Evolutionary conservation across 2,329 filamentous ascomycete species (phyloP).

Genomic region (Samsoniella hepiali): DNA sequence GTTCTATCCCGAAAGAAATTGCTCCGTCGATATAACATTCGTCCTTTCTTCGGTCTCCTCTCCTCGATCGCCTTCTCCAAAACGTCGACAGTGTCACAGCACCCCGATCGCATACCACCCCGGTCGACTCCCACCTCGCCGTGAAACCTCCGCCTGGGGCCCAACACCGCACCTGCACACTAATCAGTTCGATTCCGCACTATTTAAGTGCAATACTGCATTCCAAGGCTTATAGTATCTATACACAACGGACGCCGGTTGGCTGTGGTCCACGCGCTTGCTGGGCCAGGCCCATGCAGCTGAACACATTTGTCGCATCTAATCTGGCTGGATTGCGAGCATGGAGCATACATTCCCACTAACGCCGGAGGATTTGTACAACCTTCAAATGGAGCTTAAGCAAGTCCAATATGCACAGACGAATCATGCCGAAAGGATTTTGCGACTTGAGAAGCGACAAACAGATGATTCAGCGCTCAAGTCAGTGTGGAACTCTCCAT

Average conservation of each 20-base stretch:
- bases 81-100: background rate
- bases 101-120: background rate
- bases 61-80: background rate
- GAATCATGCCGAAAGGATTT: constrained; percentile 59
- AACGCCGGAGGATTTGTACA: constrained; percentile 62
- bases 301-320: background rate
- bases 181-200: background rate
- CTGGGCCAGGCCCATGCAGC: constrained; percentile 16
- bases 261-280: background rate
- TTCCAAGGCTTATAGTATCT: background rate
- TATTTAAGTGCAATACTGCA: background rate
- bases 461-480: constrained; percentile 68
- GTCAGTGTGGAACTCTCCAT: constrained; percentile 91
- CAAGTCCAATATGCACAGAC: constrained; percentile 62
- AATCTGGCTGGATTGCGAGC: constrained; percentile 31
- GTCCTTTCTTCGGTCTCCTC: no score
- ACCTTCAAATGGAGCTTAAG: constrained; percentile 68
- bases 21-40: background rate
- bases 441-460: constrained; percentile 62
- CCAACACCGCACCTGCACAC: background rate
- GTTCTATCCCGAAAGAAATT: background rate
- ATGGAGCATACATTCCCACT: constrained; percentile 63
- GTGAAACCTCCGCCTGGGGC: background rate
- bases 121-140: background rate
- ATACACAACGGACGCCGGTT: background rate